These are phyloP conservation scores for Scalesia atractyloides DNA, from an alignment of 129 eudicot species.

Conservation along the genomic window DNA sequence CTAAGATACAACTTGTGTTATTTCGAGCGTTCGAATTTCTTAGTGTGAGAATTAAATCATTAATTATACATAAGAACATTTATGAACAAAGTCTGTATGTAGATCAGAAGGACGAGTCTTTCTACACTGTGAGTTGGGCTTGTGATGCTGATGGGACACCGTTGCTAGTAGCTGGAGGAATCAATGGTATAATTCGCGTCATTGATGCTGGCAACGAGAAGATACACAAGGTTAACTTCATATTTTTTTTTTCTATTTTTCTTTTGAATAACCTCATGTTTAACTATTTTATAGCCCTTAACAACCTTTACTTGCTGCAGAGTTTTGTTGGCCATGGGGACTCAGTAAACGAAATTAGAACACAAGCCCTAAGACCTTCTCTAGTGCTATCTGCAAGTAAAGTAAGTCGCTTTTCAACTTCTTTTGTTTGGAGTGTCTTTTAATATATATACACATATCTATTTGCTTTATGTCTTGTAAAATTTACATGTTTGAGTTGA, in stretches of 20 bases:
- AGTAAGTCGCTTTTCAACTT: slow-evolving; percentile 43
- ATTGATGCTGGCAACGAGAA: slow-evolving; percentile 94
- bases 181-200: slow-evolving; percentile 89
- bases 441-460: neutral
- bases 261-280: neutral
- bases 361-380: slow-evolving; percentile 86
- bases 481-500: slow-evolving; percentile 16
- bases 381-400: slow-evolving; percentile 97
- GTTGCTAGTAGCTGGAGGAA: slow-evolving; percentile 89
- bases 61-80: slow-evolving; percentile 15
- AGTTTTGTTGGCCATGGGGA: slow-evolving; percentile 98
- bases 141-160: slow-evolving; percentile 78
- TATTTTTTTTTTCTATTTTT: neutral
- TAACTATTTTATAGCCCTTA: neutral
- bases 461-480: neutral
- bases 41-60: neutral
- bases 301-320: slow-evolving; percentile 44
- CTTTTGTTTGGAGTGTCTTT: neutral
- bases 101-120: slow-evolving; percentile 97
- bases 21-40: neutral
- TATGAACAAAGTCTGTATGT: slow-evolving; percentile 41
- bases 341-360: slow-evolving; percentile 88
- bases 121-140: slow-evolving; percentile 98
- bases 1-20: neutral
- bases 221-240: slow-evolving; percentile 72